Evolutionary conservation across 192 early-diverging fungal genomes (phyloP), one percentile per base, ranked within the genome.

Genomic region (Linnemannia elongata): DNA sequence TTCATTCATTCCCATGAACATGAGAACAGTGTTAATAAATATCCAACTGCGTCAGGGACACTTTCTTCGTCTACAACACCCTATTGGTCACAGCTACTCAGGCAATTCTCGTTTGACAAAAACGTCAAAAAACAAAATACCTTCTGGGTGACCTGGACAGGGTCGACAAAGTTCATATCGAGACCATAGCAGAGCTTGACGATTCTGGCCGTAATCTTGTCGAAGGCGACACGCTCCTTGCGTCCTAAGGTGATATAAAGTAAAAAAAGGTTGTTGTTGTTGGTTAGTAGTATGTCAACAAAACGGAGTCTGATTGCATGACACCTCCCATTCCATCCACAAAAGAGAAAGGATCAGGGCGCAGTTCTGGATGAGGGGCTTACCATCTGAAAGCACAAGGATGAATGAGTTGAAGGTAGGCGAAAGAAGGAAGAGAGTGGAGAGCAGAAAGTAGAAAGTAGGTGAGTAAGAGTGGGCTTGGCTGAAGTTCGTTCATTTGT

Each of bases 121-220:
- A 45, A 45, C 6, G 44, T 30, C 18, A 72, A 73, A 72, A 73
- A n/a, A 63, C 10, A 79, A 36, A 0, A 54, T 77, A 98, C 97
- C 95, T 98, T 98, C 89, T 98, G 96, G 49, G 98, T 94, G 20
- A 99, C 94, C 24, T 95, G 91, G n/a, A 95, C 96, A 45, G 98
- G 96, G 91, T 99, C 97, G 44, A 99, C 95, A 90, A 94, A 98
- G 93, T 97, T 96, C 78, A 94, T 94, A 92, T 99, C 96, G 63
- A 99, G 92, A 4, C 97, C 96, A 89, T 99, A 97, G 90, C 97
- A 98, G 15, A 99, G 94, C 92, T 99, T 99, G 91, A 94, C 95
- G 85, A 99, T 97, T 74, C 98, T 92, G 10, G 95, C 93, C 4
- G 97, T 97, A 80, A 97, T 97, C 93, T 99, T 99, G 93, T 99